Conservation (phyloP, 2,329 filamentous ascomycete species). For the Exophiala sp. region DNA sequence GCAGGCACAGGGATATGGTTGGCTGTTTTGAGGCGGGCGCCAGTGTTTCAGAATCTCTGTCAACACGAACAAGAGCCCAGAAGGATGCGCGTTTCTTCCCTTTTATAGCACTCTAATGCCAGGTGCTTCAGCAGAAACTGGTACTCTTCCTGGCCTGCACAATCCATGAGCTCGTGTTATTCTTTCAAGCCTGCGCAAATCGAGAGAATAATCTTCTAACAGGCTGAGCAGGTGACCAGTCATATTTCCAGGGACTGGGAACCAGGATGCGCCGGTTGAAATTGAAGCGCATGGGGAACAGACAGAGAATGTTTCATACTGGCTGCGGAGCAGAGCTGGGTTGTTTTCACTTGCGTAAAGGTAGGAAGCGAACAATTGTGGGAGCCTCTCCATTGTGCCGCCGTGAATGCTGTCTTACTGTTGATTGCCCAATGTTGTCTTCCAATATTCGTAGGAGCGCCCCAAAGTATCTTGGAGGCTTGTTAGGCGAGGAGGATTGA, state of each 20-base stretch:
- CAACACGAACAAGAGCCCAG: slow-evolving; percentile 11
- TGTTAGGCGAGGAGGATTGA: not conserved
- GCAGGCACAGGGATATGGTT: slow-evolving; percentile 11
- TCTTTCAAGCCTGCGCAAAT: not conserved
- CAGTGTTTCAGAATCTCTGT: slow-evolving; percentile 24
- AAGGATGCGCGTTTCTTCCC: not conserved
- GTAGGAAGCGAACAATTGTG: slow-evolving; percentile 1
- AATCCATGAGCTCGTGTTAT: no score
- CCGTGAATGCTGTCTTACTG: not conserved
- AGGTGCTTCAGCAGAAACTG: no score
- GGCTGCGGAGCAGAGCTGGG: not conserved
- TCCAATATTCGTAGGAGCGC: not conserved
- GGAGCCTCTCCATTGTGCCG: not conserved
- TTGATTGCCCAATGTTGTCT: not conserved
- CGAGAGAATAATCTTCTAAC: not conserved
- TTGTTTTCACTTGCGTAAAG: slow-evolving; percentile 12
- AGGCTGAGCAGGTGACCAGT: slow-evolving; percentile 3
- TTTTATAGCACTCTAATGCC: no score
- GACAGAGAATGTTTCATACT: slow-evolving; percentile 18
- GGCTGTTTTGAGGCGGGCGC: slow-evolving; percentile 13
- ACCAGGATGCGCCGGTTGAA: slow-evolving; percentile 17
- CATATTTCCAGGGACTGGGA: slow-evolving; percentile 2
- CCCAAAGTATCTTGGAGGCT: not conserved
- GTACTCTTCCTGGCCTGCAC: no score
- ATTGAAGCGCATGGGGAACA: slow-evolving; percentile 16